These are phyloP conservation scores for Leccinum olivaceopallidum DNA, from an alignment of 768 basidiomycete genomes.

Conservation along the genomic window DNA sequence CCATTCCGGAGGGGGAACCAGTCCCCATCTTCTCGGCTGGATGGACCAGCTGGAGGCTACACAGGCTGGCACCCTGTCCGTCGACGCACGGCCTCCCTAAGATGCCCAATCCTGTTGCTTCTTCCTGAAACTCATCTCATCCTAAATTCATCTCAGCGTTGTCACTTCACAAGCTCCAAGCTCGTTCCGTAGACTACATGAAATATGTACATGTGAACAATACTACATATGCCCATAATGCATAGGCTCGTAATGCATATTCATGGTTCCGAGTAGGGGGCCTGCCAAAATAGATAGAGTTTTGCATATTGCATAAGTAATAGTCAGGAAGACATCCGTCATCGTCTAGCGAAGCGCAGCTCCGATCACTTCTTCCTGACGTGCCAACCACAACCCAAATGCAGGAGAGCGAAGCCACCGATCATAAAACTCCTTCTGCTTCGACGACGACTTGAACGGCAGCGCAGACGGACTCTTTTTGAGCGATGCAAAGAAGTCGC, in stretches of 20 bases:
- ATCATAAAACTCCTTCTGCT: slow-evolving; percentile 75
- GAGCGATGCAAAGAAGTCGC: no score
- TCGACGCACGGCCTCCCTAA: slow-evolving; percentile 26
- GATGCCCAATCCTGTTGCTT: not conserved
- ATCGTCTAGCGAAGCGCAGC: slow-evolving; percentile 12
- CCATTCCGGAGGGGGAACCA: slow-evolving; percentile 25
- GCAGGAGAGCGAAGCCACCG: slow-evolving; percentile 73
- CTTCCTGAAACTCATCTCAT: not conserved
- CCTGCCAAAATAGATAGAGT: not conserved
- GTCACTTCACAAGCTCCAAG: not conserved
- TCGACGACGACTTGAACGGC: slow-evolving; percentile 69
- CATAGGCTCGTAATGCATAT: not conserved
- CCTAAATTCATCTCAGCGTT: not conserved
- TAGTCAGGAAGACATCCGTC: not conserved
- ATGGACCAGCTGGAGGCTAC: slow-evolving; percentile 27
- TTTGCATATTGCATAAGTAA: not conserved
- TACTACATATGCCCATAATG: not conserved
- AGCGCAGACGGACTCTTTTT: slow-evolving; percentile 57
- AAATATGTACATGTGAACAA: not conserved
- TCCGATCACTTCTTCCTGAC: slow-evolving; percentile 72
- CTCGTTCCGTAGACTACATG: not conserved
- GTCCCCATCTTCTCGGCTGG: slow-evolving; percentile 22
- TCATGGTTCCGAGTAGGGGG: not conserved
- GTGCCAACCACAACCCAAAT: slow-evolving; percentile 78
- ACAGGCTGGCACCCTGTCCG: slow-evolving; percentile 23